Evolutionary conservation across 2,329 filamentous ascomycete species (phyloP), one percentile per base, ranked within the genome.

Genomic region (Alternaria viburni): DNA sequence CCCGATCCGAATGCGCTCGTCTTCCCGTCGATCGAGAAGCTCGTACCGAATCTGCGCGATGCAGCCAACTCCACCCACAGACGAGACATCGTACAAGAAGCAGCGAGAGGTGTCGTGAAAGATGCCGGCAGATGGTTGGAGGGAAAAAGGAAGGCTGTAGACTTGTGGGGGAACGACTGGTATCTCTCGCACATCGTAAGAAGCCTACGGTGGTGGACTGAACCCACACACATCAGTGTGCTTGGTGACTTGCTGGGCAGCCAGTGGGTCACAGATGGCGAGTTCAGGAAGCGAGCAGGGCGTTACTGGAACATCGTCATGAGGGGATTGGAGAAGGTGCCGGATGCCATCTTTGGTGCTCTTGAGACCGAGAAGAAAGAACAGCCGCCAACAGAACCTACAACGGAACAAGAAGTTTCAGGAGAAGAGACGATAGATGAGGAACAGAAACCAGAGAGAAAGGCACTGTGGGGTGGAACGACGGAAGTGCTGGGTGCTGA

Each of bases 131-230:
- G 88, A 69, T 85, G 89, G 17, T 69, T 94, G 54, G 84, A 89
- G 69, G 90, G 89, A 1, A 83, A 86, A 54, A 87, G 92, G 68
- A 99, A 99, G 82, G 86, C 88, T 17, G 79, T 99, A 70, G 96
- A 99, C 79, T 87, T 97, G 2, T 88, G 93, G 74, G 96, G 96
- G 5, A 99, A 99, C 80, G 96, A 99, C 81, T 92, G 89, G 75
- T 99, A 98, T 80, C 87, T 99, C 30, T 93, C 92, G 19, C 96
- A 99, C 79, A 93, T 97, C 62, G 97, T 96, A 80, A 88, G 93
- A 15, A 91, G 89, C 0, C 81, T 97, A 54, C 86, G 88, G 69
- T 97, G 93, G 93, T 96, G 92, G 90, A 88, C 91, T 0, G 82
- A 84, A 15, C 96, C 96, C 9, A 96, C 93, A 0, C 96, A 99